Percentiles rank a stretch among this genome's conserved stretches.
Conservation (phyloP, 2,329 filamentous ascomycete species). For the Fusarium sp. region DNA sequence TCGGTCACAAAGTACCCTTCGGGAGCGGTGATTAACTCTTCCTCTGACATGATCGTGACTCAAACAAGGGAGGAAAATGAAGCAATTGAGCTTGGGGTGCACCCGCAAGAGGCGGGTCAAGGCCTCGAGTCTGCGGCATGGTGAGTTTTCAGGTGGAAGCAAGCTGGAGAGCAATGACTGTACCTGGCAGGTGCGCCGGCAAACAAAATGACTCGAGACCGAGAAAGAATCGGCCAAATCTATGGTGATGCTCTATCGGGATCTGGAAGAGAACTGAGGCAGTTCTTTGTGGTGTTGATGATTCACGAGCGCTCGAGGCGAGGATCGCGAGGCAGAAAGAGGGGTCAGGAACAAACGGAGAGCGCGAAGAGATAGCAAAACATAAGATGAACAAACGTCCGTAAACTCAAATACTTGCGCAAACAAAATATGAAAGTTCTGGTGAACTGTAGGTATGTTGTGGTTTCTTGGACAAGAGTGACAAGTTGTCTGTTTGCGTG, state of each 20-base stretch:
- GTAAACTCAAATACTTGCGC: too few relatives aligned
- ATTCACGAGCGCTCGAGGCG: too few relatives aligned
- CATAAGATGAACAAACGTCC: not conserved
- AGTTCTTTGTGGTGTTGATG: too few relatives aligned
- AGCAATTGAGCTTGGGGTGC: not conserved
- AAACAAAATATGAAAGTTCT: not conserved
- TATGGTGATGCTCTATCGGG: too few relatives aligned
- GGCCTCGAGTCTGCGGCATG: not conserved
- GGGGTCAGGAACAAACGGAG: too few relatives aligned
- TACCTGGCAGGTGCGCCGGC: too few relatives aligned
- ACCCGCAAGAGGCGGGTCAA: not conserved
- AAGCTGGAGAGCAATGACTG: too few relatives aligned
- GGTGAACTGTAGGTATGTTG: not conserved
- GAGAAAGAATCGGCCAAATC: not conserved
- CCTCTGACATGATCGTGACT: not conserved
- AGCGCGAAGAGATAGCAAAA: too few relatives aligned
- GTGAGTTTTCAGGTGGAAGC: too few relatives aligned
- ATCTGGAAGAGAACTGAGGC: too few relatives aligned
- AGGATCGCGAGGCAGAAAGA: too few relatives aligned
- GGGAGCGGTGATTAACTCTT: not conserved
- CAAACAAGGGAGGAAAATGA: not conserved
- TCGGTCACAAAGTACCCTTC: conserved; percentile 27
- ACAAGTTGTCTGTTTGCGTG: not conserved
- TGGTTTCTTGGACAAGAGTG: not conserved
- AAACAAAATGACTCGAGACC: not conserved